Percentiles rank a stretch among this genome's conserved stretches.
Evolutionary conservation across 106 monocot species (phyloP).

Genomic region (Acorus calamus): DNA sequence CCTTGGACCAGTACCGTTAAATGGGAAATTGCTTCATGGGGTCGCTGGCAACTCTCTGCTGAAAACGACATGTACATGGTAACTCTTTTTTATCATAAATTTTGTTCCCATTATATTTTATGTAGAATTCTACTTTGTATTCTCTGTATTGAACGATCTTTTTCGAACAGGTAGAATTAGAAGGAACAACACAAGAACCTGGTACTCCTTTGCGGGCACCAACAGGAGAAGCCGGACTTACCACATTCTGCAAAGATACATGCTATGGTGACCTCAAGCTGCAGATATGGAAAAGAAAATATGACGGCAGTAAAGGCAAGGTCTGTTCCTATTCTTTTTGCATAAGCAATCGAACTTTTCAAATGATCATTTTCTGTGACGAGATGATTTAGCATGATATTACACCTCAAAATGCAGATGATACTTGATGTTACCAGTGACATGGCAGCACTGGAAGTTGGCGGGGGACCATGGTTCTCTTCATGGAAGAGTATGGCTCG

Average conservation of each 20-base stretch:
- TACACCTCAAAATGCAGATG: constrained; percentile 32
- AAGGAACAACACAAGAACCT: constrained; percentile 57
- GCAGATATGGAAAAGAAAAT: constrained; percentile 69
- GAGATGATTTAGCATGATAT: not conserved
- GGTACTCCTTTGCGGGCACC: constrained; percentile 93
- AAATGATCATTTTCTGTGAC: not conserved
- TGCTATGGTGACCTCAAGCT: constrained; percentile 73
- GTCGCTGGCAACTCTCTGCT: constrained; percentile 68
- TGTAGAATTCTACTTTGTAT: too few species aligned
- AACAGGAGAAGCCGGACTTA: constrained; percentile 70
- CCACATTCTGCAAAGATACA: constrained; percentile 80
- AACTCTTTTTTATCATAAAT: not conserved
- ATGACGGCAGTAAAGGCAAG: constrained; percentile 82
- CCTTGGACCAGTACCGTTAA: constrained; percentile 76
- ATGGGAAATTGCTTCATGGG: constrained; percentile 86
- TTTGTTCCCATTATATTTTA: too few species aligned
- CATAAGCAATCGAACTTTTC: too few species aligned
- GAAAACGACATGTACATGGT: constrained; percentile 67
- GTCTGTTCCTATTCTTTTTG: constrained; percentile 17
- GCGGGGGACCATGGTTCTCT: constrained; percentile 90
- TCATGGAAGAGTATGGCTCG: constrained; percentile 60
- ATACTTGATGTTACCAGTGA: constrained; percentile 78
- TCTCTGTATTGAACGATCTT: not conserved
- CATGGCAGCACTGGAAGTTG: constrained; percentile 90
- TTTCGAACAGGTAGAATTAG: constrained; percentile 56